Evolutionary conservation across 2,329 filamentous ascomycete species (phyloP).

Genomic region (Alternaria sp.): DNA sequence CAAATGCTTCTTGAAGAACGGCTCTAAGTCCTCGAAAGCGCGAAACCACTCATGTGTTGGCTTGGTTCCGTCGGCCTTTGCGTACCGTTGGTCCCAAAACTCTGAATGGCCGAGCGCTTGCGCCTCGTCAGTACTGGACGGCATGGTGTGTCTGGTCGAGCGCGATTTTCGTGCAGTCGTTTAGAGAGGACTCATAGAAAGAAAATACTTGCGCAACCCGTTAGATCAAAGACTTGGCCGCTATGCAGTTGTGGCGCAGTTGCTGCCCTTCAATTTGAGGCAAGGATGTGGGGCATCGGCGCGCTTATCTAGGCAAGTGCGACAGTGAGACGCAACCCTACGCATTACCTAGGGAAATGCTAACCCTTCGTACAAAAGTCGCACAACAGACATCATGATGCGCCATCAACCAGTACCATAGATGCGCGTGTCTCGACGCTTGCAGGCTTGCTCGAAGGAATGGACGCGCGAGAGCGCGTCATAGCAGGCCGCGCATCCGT

Average conservation of each 20-base stretch:
- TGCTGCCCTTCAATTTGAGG: neutral
- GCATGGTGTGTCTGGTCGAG: neutral
- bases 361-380: neutral
- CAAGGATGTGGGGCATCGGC: neutral
- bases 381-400: neutral
- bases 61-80: constrained; percentile 37
- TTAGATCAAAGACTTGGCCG: neutral
- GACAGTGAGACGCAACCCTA: too few species aligned
- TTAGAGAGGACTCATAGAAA: neutral
- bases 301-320: too few species aligned
- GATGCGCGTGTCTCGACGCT: neutral
- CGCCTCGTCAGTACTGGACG: constrained; percentile 12
- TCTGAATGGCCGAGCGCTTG: constrained; percentile 12
- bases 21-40: constrained; percentile 55
- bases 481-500: too few species aligned
- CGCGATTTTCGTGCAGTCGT: neutral
- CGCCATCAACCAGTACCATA: neutral
- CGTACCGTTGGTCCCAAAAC: constrained; percentile 62
- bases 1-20: constrained; percentile 56
- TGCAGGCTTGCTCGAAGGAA: too few species aligned
- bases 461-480: too few species aligned
- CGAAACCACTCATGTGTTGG: constrained; percentile 64
- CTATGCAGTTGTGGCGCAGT: neutral
- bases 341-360: too few species aligned
- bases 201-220: neutral